Base-by-base conservation (phyloP, 306 rosid species). In the Abrus pulchellus region DNA sequence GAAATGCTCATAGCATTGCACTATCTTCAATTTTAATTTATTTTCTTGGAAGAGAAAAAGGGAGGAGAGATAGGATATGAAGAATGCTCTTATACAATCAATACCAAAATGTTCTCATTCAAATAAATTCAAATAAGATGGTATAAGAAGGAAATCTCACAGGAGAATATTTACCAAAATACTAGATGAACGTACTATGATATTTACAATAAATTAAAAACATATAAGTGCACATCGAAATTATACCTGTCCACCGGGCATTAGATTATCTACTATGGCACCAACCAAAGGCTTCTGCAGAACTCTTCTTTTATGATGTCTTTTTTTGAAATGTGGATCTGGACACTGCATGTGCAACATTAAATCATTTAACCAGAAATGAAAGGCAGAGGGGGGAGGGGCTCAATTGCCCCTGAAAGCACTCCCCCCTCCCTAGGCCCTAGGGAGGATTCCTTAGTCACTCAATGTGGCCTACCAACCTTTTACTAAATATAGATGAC, bases 311-410 rank as follows among this genome's bases (percentile, higher is more conserved):
- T 94, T 93, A 84, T 78, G 97, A 85, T 94, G 97, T 62, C 89
- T 88, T 79, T 85, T 93, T 90, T 94, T 93, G 83, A 93, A 94
- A 90, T 94, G 90, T 36, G 99, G 99, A 80, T 94, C 99, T 57
- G 99, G 97, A 90, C 99, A 94, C 99, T 94, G 90, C 74, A 87
- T 40, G 78, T 45, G 76, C 12, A 49, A 64, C n/a, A n/a, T 49
- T 82, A 66, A 62, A 85, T 59, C 50, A 72, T 29, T 65, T 48
- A 72, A 56, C 57, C 61, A 28, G 48, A 67, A 71, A 44, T 45
- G 29, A 62, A 33, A 53, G 33, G 52, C 11, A 36, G 27, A 14
- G 72, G 9, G 72, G 38, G 34, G 14, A 27, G 43, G 9, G 20
- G 67, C 20, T 20, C 20, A 20, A 4, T 3, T 20, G 27, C 36